Evolutionary conservation across 1,139 yeast species (phyloP).

Genomic region (Lodderomyces metapsilosis): DNA sequence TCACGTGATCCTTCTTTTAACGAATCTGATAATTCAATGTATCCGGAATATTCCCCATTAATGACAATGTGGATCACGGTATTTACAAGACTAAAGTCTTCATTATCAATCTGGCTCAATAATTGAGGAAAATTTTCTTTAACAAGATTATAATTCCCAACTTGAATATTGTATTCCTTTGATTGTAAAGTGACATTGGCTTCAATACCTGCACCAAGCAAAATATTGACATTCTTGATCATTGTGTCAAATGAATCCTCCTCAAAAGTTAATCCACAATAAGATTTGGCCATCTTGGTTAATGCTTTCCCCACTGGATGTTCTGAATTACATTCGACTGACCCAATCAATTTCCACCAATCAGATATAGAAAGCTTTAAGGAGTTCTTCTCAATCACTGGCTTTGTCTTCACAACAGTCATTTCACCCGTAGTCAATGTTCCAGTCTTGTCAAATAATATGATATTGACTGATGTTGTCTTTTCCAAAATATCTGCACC

Average conservation of each 20-base stretch:
- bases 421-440: conserved; percentile 87
- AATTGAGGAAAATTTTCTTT: conserved; percentile 18
- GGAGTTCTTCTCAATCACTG: conserved; percentile 4
- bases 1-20: conserved; percentile 63
- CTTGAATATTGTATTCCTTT: conserved; percentile 32
- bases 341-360: conserved; percentile 63
- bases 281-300: conserved; percentile 27
- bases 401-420: conserved; percentile 41
- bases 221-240: conserved; percentile 45
- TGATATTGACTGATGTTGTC: conserved; percentile 61
- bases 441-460: conserved; percentile 94
- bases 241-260: conserved; percentile 32
- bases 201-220: conserved; percentile 71
- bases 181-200: conserved; percentile 37
- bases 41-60: conserved; percentile 60
- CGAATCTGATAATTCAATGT: conserved; percentile 65
- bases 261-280: conserved; percentile 30
- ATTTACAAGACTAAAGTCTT: conserved; percentile 18
- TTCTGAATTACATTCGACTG: conserved; percentile 70
- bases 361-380: conserved; percentile 17
- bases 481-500: conserved; percentile 89
- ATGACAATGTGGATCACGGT: conserved; percentile 47
- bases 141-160: conserved; percentile 61
- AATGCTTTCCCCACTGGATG: conserved; percentile 88
- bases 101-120: conserved; percentile 3